Percentiles rank a stretch among this genome's conserved stretches.
These are phyloP conservation scores for Beauveria brongniartii DNA, from an alignment of 2,329 filamentous ascomycete species.

Conservation along the genomic window DNA sequence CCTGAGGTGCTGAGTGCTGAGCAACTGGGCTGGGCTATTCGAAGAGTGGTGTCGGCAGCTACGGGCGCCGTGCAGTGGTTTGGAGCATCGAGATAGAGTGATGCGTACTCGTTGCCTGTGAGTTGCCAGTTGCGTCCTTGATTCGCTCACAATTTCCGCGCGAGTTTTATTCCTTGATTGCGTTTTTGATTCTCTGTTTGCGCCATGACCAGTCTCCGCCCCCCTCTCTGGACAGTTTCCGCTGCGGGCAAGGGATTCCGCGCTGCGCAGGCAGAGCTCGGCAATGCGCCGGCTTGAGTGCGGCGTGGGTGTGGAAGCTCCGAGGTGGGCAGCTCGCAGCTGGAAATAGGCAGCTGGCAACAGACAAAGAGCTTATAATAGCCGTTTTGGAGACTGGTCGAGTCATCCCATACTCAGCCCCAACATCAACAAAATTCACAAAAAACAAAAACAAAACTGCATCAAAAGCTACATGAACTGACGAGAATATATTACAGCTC, in stretches of 20 bases:
- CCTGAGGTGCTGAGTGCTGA: too few species aligned
- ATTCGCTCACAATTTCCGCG: background rate
- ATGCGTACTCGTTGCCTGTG: background rate
- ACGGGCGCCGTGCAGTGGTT: background rate
- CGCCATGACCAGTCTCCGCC: background rate
- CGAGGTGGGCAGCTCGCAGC: background rate
- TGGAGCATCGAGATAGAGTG: background rate
- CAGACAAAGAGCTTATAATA: too few species aligned
- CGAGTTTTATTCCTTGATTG: background rate
- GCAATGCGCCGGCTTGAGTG: conserved; percentile 8
- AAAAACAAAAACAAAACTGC: too few species aligned
- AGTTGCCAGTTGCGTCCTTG: background rate
- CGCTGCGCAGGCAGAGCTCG: background rate
- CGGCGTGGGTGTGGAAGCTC: conserved; percentile 3
- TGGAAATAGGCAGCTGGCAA: too few species aligned
- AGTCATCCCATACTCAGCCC: too few species aligned
- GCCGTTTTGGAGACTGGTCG: too few species aligned
- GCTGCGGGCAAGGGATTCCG: background rate
- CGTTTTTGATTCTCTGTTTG: background rate
- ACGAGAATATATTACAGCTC: too few species aligned
- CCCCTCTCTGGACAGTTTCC: background rate
- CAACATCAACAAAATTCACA: too few species aligned
- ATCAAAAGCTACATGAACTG: too few species aligned
- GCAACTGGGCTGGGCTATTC: too few species aligned
- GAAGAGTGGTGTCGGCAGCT: background rate